These are phyloP conservation scores for Neonectria magnoliae DNA, from an alignment of 2,329 filamentous ascomycete genomes.

Conservation along the genomic window DNA sequence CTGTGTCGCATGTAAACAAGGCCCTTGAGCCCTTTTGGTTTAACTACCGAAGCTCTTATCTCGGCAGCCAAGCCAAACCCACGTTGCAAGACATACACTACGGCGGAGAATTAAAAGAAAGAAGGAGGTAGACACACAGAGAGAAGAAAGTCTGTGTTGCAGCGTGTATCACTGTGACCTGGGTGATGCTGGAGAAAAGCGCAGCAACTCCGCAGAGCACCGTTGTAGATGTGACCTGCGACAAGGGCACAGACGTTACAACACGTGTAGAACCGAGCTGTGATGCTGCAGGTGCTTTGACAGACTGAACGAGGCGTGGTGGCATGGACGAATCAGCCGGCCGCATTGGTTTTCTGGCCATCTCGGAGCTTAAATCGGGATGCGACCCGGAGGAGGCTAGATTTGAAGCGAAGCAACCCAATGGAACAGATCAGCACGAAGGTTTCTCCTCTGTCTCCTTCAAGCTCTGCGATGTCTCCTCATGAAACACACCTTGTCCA, in stretches of 20 bases:
- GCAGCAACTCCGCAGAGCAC: not conserved
- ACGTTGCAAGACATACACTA: not conserved
- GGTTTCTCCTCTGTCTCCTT: conserved; percentile 21
- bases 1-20: not conserved
- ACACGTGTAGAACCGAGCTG: not conserved
- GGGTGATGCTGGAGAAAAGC: not conserved
- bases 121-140: too few relatives aligned
- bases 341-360: conserved; percentile 8
- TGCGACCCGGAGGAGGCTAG: conserved; percentile 19
- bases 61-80: not conserved
- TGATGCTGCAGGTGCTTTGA: conserved; percentile 18
- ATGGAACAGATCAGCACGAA: conserved; percentile 29
- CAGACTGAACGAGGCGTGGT: not conserved
- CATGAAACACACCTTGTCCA: conserved; percentile 36
- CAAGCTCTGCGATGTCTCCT: conserved; percentile 30
- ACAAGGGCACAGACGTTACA: not conserved
- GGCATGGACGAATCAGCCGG: conserved; percentile 22
- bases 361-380: conserved; percentile 21
- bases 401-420: conserved; percentile 29
- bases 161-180: not conserved
- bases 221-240: not conserved
- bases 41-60: not conserved
- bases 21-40: not conserved
- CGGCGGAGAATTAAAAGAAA: not conserved
- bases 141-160: not conserved